Percentiles rank a stretch among this genome's conserved stretches.
Evolutionary conservation across 805 yeast species (phyloP).

Genomic region (Tetrapisispora taiwanensis): DNA sequence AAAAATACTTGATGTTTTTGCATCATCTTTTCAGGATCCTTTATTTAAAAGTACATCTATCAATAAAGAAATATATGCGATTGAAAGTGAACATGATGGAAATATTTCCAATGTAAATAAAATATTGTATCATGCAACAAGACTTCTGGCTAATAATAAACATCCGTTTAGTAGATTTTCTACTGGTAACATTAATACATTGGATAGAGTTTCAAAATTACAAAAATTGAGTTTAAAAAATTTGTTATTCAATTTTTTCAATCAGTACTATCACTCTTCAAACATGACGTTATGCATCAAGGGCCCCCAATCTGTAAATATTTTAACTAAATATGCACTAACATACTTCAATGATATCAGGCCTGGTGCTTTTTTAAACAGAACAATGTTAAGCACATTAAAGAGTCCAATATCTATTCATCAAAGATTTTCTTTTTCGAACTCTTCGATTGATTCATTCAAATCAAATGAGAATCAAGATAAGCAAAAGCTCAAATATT

Average conservation of each 20-base stretch:
- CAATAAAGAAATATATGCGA: conserved; percentile 45
- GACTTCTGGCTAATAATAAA: conserved; percentile 36
- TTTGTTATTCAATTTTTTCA: conserved; percentile 33
- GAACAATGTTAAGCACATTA: conserved; percentile 5
- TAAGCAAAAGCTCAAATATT: not conserved
- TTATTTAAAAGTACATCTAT: conserved; percentile 35
- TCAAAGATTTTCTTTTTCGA: not conserved
- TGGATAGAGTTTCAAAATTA: conserved; percentile 29
- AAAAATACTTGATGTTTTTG: conserved; percentile 38
- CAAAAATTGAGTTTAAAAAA: conserved; percentile 31
- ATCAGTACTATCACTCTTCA: conserved; percentile 34
- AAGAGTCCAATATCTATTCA: not conserved
- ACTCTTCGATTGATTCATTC: not conserved
- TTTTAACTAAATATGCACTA: conserved; percentile 42
- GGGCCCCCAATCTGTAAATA: conserved; percentile 58
- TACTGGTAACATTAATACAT: conserved; percentile 52
- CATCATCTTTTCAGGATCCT: conserved; percentile 44
- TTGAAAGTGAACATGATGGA: conserved; percentile 57
- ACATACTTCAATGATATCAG: conserved; percentile 33
- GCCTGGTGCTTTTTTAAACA: not conserved
- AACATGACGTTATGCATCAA: conserved; percentile 50
- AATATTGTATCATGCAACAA: conserved; percentile 47
- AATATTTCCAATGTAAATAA: conserved; percentile 39
- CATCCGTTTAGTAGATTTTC: conserved; percentile 55
- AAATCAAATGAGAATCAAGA: conserved; percentile 1